Evolutionary conservation across 352 stramenopile species (phyloP).

Genomic region (Phytopythium chamaehyphon): DNA sequence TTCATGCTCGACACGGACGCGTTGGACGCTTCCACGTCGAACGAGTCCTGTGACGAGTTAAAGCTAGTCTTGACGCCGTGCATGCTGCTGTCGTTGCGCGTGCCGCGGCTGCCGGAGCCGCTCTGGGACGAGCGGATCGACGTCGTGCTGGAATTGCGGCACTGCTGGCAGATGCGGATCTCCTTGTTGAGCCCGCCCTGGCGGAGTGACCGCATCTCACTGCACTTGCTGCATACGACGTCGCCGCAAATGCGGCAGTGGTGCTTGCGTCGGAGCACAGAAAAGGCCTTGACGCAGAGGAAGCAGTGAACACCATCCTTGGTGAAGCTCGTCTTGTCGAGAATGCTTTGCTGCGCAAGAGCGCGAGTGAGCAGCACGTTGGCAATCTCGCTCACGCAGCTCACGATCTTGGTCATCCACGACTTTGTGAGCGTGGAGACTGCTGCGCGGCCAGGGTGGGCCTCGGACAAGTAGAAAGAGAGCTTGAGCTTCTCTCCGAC

Average conservation of each 20-base stretch:
- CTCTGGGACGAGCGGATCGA: slow-evolving; percentile 57
- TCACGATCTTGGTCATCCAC: slow-evolving; percentile 86
- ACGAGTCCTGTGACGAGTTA: slow-evolving; percentile 50
- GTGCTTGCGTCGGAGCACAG: slow-evolving; percentile 75
- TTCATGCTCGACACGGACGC: slow-evolving; percentile 18
- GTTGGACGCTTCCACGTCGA: slow-evolving; percentile 39
- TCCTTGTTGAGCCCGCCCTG: slow-evolving; percentile 64
- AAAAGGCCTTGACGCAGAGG: slow-evolving; percentile 72
- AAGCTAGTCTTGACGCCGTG: slow-evolving; percentile 35
- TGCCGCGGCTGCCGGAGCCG: slow-evolving; percentile 15
- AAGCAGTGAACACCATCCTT: slow-evolving; percentile 75
- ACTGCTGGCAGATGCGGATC: slow-evolving; percentile 73
- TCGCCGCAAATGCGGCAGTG: slow-evolving; percentile 84
- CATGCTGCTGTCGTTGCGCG: slow-evolving; percentile 9
- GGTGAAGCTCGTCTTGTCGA: slow-evolving; percentile 73
- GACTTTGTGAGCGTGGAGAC: slow-evolving; percentile 69
- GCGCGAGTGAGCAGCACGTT: slow-evolving; percentile 65
- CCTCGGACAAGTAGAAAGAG: slow-evolving; percentile 70
- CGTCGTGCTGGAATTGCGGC: slow-evolving; percentile 45
- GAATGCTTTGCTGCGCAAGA: slow-evolving; percentile 49
- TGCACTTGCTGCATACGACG: slow-evolving; percentile 83
- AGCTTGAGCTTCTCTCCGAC: slow-evolving; percentile 55
- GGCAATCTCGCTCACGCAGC: slow-evolving; percentile 59
- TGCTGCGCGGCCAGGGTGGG: slow-evolving; percentile 58
- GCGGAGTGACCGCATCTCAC: slow-evolving; percentile 70